Conservation (phyloP, 1,139 yeast genomes). For the Protomyces inundatus region DNA sequence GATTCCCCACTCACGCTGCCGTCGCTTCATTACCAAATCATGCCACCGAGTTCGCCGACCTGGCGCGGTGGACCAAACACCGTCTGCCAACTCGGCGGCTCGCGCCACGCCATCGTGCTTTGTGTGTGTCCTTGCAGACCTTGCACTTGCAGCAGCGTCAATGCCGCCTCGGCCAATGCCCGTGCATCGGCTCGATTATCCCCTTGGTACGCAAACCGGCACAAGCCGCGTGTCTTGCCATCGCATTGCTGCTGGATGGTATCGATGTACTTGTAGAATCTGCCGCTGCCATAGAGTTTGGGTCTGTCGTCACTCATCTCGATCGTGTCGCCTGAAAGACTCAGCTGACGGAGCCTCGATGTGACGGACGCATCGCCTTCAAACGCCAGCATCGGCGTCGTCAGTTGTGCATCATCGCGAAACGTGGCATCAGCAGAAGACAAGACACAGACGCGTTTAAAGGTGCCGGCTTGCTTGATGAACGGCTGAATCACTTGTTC, state of each 20-base stretch:
- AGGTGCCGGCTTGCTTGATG: constrained; percentile 43
- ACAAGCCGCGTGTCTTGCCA: not conserved
- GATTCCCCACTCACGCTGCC: not conserved
- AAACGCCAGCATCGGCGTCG: not conserved
- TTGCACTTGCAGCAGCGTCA: not conserved
- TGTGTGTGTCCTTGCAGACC: constrained; percentile 2
- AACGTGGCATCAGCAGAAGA: constrained; percentile 62
- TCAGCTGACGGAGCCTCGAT: not conserved
- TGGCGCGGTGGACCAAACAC: constrained; percentile 74
- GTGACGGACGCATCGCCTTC: not conserved
- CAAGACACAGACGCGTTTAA: constrained; percentile 49
- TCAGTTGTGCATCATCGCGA: constrained; percentile 30
- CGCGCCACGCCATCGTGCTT: constrained; percentile 39
- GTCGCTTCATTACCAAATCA: constrained; percentile 49
- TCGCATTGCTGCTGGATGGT: not conserved
- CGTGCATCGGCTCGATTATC: constrained; percentile 35
- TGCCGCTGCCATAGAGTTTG: constrained; percentile 2
- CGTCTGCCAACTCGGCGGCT: constrained; percentile 76
- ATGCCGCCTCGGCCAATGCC: not conserved
- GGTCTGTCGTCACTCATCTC: not conserved
- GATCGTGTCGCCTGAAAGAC: not conserved
- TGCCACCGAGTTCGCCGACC: constrained; percentile 64
- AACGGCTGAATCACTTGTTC: constrained; percentile 52
- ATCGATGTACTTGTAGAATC: not conserved
- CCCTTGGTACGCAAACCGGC: constrained; percentile 11